phyloP scores from a whole-genome alignment of 2,329 filamentous ascomycete species.

The Ceratocystis smalleyi region DNA sequence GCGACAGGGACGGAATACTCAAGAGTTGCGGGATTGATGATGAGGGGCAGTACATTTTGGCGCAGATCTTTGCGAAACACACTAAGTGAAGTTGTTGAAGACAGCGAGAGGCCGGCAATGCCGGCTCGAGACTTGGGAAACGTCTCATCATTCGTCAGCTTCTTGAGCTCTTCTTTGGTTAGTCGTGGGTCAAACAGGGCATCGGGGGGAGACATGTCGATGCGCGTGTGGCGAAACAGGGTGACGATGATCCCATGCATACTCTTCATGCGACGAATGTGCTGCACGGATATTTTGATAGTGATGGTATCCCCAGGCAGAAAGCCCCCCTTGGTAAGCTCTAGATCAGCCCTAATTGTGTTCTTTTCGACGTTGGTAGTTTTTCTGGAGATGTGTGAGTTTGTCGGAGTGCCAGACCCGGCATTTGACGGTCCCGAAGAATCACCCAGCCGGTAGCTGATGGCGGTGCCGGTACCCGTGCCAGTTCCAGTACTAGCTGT shows the following conservation, averaged over 20 bases:
- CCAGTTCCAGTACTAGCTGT: slow-evolving; percentile 17
- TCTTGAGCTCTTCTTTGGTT: slow-evolving; percentile 49
- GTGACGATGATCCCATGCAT: slow-evolving; percentile 87
- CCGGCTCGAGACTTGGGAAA: slow-evolving; percentile 80
- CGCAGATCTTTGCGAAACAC: slow-evolving; percentile 91
- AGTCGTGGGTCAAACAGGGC: slow-evolving; percentile 35
- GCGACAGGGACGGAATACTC: slow-evolving; percentile 67
- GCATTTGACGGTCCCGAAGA: neutral
- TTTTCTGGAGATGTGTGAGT: slow-evolving; percentile 11
- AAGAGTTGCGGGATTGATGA: slow-evolving; percentile 68
- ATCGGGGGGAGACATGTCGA: slow-evolving; percentile 55
- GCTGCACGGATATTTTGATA: slow-evolving; percentile 66
- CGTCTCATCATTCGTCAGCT: slow-evolving; percentile 62
- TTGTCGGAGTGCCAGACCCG: slow-evolving; percentile 12
- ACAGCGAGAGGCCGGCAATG: slow-evolving; percentile 70
- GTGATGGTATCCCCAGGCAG: slow-evolving; percentile 72
- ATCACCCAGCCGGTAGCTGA: slow-evolving; percentile 5
- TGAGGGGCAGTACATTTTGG: slow-evolving; percentile 74
- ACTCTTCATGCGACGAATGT: slow-evolving; percentile 80
- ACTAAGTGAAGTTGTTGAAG: slow-evolving; percentile 72
- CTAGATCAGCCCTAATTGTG: slow-evolving; percentile 74
- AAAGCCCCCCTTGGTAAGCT: slow-evolving; percentile 68
- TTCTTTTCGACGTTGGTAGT: slow-evolving; percentile 39
- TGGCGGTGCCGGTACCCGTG: slow-evolving; percentile 13
- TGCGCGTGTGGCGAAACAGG: slow-evolving; percentile 75